Evolutionary conservation across 768 basidiomycete species (phyloP).

Genomic region (Melanogaster broomeanus): DNA sequence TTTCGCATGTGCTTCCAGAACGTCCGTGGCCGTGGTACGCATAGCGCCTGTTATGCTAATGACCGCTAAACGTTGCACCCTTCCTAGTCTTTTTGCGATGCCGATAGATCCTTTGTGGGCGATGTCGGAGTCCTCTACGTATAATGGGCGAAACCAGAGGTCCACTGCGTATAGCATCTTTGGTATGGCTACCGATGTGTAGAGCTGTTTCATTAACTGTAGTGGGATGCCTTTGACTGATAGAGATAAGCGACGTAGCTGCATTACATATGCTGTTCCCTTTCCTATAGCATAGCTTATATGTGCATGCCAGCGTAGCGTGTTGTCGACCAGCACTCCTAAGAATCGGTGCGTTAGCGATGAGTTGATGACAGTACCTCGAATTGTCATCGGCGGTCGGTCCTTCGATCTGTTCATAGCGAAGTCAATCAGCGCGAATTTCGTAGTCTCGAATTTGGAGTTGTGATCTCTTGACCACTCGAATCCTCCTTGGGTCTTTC

Average conservation of each 20-base stretch:
- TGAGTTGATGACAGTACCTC: neutral
- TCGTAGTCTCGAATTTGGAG: conserved; percentile 19
- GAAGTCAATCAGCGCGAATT: conserved; percentile 21
- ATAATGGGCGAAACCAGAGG: conserved; percentile 13
- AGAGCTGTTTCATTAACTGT: neutral
- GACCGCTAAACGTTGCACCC: neutral
- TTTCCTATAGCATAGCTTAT: neutral
- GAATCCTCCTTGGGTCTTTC: conserved; percentile 7
- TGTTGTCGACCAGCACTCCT: conserved; percentile 7
- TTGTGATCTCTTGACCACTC: conserved; percentile 23
- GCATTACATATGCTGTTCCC: neutral
- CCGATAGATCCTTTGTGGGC: neutral
- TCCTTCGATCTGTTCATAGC: no score
- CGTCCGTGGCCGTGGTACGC: conserved; percentile 12
- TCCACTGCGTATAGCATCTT: no score
- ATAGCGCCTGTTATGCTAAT: conserved; percentile 10
- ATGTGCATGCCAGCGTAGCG: no score
- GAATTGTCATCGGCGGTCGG: neutral
- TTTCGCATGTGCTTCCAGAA: conserved; percentile 18
- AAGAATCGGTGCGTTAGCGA: neutral
- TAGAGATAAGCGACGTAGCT: neutral
- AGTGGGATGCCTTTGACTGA: neutral
- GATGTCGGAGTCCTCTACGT: neutral
- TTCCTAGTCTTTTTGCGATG: neutral
- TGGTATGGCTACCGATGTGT: neutral